These are phyloP conservation scores for Theobroma cacao DNA, from an alignment of 345 rosid species.

Conservation along the genomic window DNA sequence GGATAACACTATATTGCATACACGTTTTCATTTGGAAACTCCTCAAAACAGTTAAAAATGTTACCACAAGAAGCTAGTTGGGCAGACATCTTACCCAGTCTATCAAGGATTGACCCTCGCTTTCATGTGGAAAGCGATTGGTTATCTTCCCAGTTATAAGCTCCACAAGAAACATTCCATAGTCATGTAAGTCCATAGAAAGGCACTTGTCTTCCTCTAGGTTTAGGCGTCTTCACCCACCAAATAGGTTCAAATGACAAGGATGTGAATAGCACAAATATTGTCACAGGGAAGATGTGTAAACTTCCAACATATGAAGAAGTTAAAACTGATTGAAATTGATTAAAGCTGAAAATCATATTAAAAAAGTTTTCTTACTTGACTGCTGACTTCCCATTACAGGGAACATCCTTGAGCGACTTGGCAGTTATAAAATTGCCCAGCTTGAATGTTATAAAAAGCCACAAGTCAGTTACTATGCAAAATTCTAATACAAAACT, in stretches of 20 bases:
- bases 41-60: not conserved
- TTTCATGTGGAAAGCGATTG: constrained; percentile 12
- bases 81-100: constrained; percentile 37
- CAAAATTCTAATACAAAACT: not conserved
- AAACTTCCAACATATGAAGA: not conserved
- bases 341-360: not conserved
- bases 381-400: constrained; percentile 16
- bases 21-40: not conserved
- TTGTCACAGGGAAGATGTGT: not conserved
- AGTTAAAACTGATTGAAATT: not conserved
- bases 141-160: constrained; percentile 44
- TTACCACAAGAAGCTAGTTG: not conserved
- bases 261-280: not conserved
- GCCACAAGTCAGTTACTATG: not conserved
- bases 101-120: constrained; percentile 25
- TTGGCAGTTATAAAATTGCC: constrained; percentile 35
- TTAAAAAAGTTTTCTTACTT: constrained; percentile 26
- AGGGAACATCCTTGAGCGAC: constrained; percentile 23
- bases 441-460: constrained; percentile 35
- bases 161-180: constrained; percentile 43
- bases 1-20: not conserved
- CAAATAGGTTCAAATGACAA: not conserved
- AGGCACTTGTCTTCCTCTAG: constrained; percentile 25
- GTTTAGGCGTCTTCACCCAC: constrained; percentile 22
- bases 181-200: constrained; percentile 35